A percentile compares a stretch with the other conserved stretches of the same genome.
These are phyloP conservation scores for Penicillium crystallinum DNA, from an alignment of 495 filamentous ascomycete species.

Conservation along the genomic window DNA sequence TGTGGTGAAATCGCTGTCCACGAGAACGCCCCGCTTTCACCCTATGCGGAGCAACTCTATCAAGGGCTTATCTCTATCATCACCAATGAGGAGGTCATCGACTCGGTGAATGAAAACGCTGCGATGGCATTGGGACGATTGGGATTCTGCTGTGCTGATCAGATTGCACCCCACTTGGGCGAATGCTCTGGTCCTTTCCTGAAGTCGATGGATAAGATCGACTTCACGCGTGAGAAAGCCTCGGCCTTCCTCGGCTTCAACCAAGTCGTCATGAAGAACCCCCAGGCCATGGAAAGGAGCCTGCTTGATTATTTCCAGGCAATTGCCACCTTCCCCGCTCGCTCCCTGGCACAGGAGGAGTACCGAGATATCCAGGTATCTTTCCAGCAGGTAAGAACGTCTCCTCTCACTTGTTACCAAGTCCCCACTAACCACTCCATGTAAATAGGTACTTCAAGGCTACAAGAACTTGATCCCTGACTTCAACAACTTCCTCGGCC, in stretches of 20 bases:
- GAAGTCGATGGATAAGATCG: slow-evolving; percentile 72
- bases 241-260: slow-evolving; percentile 90
- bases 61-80: slow-evolving; percentile 72
- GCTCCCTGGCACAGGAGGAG: slow-evolving; percentile 48
- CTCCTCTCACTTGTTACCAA: too few species aligned
- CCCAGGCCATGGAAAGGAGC: slow-evolving; percentile 83
- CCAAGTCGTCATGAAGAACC: slow-evolving; percentile 77
- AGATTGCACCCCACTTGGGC: slow-evolving; percentile 74
- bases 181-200: slow-evolving; percentile 79
- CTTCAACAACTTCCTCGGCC: slow-evolving; percentile 72
- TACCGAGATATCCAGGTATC: slow-evolving; percentile 48
- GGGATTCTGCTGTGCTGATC: slow-evolving; percentile 72
- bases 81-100: slow-evolving; percentile 75
- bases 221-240: slow-evolving; percentile 89
- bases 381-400: slow-evolving; percentile 45
- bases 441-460: slow-evolving; percentile 64
- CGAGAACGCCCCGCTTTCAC: slow-evolving; percentile 71
- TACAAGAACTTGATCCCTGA: slow-evolving; percentile 83
- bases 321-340: slow-evolving; percentile 68
- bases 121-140: slow-evolving; percentile 88
- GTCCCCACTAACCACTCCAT: slow-evolving; percentile 1
- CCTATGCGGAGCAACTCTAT: slow-evolving; percentile 73
- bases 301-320: slow-evolving; percentile 77
- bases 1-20: slow-evolving; percentile 89
- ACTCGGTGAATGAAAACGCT: slow-evolving; percentile 89